phyloP scores from a whole-genome alignment of 2,329 filamentous ascomycete genomes.

The Diplodia seriata region DNA sequence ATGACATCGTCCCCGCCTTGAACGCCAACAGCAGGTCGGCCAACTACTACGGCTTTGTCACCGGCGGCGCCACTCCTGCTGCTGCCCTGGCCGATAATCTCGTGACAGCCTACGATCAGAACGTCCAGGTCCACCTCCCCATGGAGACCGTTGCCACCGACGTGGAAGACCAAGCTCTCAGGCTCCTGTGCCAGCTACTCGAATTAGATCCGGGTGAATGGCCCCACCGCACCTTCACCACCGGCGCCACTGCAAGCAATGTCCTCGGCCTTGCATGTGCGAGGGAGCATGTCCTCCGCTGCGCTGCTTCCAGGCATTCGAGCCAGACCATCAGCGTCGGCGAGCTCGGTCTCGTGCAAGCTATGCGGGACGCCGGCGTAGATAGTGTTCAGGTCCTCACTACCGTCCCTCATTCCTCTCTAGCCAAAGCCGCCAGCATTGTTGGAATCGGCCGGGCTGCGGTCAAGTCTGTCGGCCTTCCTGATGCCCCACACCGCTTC shows the following conservation, averaged over 20 bases:
- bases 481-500: slow-evolving; percentile 70
- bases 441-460: slow-evolving; percentile 76
- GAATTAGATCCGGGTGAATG: slow-evolving; percentile 62
- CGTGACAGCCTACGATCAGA: slow-evolving; percentile 83
- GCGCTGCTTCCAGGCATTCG: slow-evolving; percentile 51
- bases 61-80: slow-evolving; percentile 78
- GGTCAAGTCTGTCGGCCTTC: slow-evolving; percentile 66
- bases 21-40: slow-evolving; percentile 65
- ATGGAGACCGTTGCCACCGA: slow-evolving; percentile 76
- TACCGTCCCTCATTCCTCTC: slow-evolving; percentile 81
- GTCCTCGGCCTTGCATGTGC: slow-evolving; percentile 72
- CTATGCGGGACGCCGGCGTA: slow-evolving; percentile 69
- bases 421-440: slow-evolving; percentile 82
- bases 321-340: slow-evolving; percentile 59
- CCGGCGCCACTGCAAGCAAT: slow-evolving; percentile 73
- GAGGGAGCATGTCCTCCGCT: slow-evolving; percentile 68
- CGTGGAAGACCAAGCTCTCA: slow-evolving; percentile 75
- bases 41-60: slow-evolving; percentile 86
- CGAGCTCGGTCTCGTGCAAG: slow-evolving; percentile 71
- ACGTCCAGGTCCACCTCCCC: slow-evolving; percentile 81
- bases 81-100: slow-evolving; percentile 83
- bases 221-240: slow-evolving; percentile 81
- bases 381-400: slow-evolving; percentile 77
- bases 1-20: slow-evolving; percentile 63
- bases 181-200: slow-evolving; percentile 73